Conservation (phyloP, 306 rosid genomes). For the Fragaria iinumae region DNA sequence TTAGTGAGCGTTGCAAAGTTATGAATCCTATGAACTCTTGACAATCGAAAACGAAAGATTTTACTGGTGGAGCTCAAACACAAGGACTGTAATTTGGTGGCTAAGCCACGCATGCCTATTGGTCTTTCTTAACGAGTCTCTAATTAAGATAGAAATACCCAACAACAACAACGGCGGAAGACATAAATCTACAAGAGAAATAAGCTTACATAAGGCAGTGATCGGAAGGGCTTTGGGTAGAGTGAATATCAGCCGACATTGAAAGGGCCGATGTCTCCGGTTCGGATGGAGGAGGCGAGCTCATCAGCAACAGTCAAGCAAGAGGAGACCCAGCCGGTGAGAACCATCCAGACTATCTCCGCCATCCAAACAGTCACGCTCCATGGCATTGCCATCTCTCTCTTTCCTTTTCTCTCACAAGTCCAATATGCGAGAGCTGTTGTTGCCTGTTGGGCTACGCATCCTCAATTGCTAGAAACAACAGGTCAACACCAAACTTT, state of each 20-base stretch:
- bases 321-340: constrained; percentile 74
- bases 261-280: constrained; percentile 90
- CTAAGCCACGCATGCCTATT: constrained; percentile 22
- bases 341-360: constrained; percentile 73
- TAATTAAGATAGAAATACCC: not conserved
- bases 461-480: no score
- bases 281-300: constrained; percentile 70
- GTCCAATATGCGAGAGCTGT: no score
- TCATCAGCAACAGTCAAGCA: constrained; percentile 85
- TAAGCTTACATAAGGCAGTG: not conserved
- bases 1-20: constrained; percentile 24
- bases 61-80: constrained; percentile 16
- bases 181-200: not conserved
- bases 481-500: no score
- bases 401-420: no score
- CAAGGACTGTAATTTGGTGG: constrained; percentile 10
- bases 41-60: constrained; percentile 20
- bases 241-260: constrained; percentile 72
- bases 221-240: not conserved
- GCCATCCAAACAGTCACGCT: constrained; percentile 58
- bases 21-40: constrained; percentile 9
- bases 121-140: not conserved
- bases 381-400: constrained; percentile 25
- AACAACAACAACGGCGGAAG: not conserved
- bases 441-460: no score